Evolutionary conservation across 225 moss, liverwort and hornwort genomes (phyloP).

Genomic region (Takakia lepidozioides): DNA sequence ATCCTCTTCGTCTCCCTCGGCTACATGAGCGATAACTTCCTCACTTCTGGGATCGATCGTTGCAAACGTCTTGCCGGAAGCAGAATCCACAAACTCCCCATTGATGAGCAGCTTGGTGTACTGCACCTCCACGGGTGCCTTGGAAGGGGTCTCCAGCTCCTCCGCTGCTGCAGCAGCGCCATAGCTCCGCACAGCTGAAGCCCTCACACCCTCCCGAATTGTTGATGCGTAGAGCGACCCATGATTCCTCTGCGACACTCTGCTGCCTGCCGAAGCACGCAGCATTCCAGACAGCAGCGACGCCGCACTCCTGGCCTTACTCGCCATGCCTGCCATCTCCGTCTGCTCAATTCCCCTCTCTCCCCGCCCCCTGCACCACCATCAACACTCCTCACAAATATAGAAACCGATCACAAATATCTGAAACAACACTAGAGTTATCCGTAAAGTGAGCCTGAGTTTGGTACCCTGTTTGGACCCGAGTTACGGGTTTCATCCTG

Average conservation of each 20-base stretch:
- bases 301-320: constrained; percentile 9
- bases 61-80: constrained; percentile 74
- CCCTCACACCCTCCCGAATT: background rate
- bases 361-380: too few relatives aligned
- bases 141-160: constrained; percentile 46
- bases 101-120: constrained; percentile 55
- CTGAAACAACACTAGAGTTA: too few relatives aligned
- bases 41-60: constrained; percentile 65
- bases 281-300: constrained; percentile 15
- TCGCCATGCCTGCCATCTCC: constrained; percentile 23
- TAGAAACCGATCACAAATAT: too few relatives aligned
- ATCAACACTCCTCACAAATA: too few relatives aligned
- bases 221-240: too few relatives aligned
- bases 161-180: constrained; percentile 46
- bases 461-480: too few relatives aligned
- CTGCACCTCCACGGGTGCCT: constrained; percentile 56
- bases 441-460: too few relatives aligned
- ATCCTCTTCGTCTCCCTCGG: constrained; percentile 76
- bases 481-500: too few relatives aligned
- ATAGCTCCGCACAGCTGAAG: constrained; percentile 16
- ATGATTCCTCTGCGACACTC: too few relatives aligned
- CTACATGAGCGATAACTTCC: constrained; percentile 65
- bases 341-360: too few relatives aligned
- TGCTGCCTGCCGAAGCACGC: background rate
- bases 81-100: constrained; percentile 69